phyloP scores from a whole-genome alignment of 1,139 yeast species.

The Scheffersomyces titani region DNA sequence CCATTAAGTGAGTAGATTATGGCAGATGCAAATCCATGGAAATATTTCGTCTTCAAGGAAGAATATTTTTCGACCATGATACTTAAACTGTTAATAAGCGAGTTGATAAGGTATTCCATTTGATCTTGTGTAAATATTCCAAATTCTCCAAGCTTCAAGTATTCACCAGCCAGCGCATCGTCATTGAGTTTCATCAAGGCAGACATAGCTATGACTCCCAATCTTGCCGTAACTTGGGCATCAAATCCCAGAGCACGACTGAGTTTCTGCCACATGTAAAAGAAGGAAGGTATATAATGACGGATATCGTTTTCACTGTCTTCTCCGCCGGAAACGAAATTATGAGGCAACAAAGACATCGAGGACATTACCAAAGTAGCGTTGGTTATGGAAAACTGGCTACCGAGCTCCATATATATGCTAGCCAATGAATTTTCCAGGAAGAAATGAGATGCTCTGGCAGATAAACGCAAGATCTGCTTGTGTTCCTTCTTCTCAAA shows the following conservation, averaged over 20 bases:
- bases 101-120: conserved; percentile 56
- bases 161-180: conserved; percentile 15
- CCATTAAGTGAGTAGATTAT: conserved; percentile 69
- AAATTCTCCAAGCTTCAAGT: conserved; percentile 28
- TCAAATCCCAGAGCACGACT: conserved; percentile 62
- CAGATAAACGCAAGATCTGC: conserved; percentile 46
- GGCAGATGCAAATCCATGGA: conserved; percentile 62
- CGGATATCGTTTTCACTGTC: conserved; percentile 43
- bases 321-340: conserved; percentile 23
- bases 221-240: conserved; percentile 62
- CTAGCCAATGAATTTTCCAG: conserved; percentile 36
- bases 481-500: conserved; percentile 46
- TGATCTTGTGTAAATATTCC: conserved; percentile 71
- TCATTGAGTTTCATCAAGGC: conserved; percentile 37
- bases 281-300: conserved; percentile 63
- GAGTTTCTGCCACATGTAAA: conserved; percentile 72
- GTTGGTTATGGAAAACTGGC: conserved; percentile 58
- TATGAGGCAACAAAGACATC: conserved; percentile 54
- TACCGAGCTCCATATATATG: conserved; percentile 37
- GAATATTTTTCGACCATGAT: conserved; percentile 43
- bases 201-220: conserved; percentile 63
- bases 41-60: conserved; percentile 43
- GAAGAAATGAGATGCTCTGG: conserved; percentile 50
- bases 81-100: conserved; percentile 54
- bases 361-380: conserved; percentile 61